Evolutionary conservation across 1,284 basidiomycete species (phyloP), one percentile per base, ranked within the genome.

Genomic region (Ustilago trichophora): DNA sequence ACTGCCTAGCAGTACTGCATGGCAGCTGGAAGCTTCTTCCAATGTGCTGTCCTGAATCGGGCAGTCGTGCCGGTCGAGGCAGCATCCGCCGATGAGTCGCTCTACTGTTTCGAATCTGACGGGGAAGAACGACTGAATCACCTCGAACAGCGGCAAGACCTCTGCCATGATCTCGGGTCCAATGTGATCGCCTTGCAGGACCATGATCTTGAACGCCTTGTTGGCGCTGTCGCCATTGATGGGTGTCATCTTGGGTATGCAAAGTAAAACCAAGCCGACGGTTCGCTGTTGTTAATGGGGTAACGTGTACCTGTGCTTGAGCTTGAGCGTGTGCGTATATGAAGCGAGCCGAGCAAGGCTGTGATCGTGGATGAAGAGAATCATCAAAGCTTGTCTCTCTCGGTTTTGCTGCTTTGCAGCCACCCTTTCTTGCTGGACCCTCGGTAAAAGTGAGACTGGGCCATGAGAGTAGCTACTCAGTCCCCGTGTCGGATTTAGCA

Each of bases 151-250:
- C 53, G 89, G 88, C 33, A 90, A 85, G 7, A 94, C 96, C 83
- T 98, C 89, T 12, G 84, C 86, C 35, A 93, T 86, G 33, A 98
- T 92, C 80, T 95, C 92, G 31, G 96, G 96, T 32, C 95, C 94
- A 75, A 98, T 98, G 71, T 95, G 95, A 84, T 98, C 95, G 53
- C 95, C 95, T 37, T 90, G 89, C 35, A 98, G 88, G 43, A 95
- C 87, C 45, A 90, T 89, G 80, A 98, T 87, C 72, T 90, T 90
- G 84, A 44, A 68, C 12, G 42, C 74, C 32, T 34, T 57, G 12
- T 19, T 16, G 13, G 29, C 44, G 6, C n/a, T n/a, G 10, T 18
- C 10, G 24, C 33, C 16, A 25, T 47, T 34, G 34, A 29, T 37
- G n/a, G 19, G 29, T 10, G 35, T 18, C 54, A 56, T 64, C 38